Evolutionary conservation across 495 filamentous ascomycete species (phyloP), one percentile per base, ranked within the genome.

Genomic region (Talaromyces nanjingensis): DNA sequence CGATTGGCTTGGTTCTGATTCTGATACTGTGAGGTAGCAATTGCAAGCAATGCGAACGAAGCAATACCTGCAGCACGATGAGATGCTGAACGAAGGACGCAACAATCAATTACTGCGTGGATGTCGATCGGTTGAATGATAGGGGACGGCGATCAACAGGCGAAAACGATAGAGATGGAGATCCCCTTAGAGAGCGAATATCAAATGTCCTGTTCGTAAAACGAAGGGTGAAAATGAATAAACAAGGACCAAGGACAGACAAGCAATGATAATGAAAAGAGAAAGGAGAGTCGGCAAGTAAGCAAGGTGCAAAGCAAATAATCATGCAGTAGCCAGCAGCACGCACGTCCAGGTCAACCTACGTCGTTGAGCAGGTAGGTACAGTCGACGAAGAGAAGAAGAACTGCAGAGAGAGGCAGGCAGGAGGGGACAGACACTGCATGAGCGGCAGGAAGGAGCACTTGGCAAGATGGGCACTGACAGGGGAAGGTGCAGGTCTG

Each of bases 311-410:
- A 42, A 42, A 16, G 37, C 45, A 14, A 49, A 20, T 49, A 20
- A 20, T 49, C 45, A 49, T 49, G 45, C 45, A 49, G 45, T 20
- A 49, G 39, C 45, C 45, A 20, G 45, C 45, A 49, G 45, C 45
- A 49, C 45, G n/a, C 45, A 49, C 33, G 33, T 37, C 33, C 33
- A 37, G 33, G 33, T 12, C 33, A 37, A 12, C 12, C 37, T 42
- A 9, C n/a, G 45, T 20, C 7, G 45, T 49, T 20, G 45, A 49
- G 60, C 27, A 37, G 57, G 60, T 25, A 37, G 57, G 61, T 65
- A 45, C 24, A 68, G 70, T 70, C 68, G 68, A 66, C 27, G 27
- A 68, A 70, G 68, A 68, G 70, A 68, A 39, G 42, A 56, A 55
- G 49, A 12, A 37, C 33, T 37, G 33, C 33, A 37, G 16, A 24